Evolutionary conservation across 495 filamentous ascomycete genomes (phyloP).

Genomic region (Aspergillus conjunctus): DNA sequence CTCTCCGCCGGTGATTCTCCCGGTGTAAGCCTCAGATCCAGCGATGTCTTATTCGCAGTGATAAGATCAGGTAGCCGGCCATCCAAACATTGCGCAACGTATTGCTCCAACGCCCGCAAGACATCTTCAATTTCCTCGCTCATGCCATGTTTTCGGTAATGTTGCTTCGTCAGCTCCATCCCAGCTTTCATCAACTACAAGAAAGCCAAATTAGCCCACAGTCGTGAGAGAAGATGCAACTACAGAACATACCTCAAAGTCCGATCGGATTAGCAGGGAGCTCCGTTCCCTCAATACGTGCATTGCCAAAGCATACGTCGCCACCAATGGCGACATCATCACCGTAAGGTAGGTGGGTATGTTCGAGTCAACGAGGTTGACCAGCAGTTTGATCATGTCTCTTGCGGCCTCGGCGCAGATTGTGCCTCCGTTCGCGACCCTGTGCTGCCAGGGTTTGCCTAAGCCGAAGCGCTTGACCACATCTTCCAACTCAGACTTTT

Average conservation of each 20-base stretch:
- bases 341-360: slow-evolving; percentile 1
- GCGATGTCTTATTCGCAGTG: not conserved
- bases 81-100: slow-evolving; percentile 2
- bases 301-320: slow-evolving; percentile 5
- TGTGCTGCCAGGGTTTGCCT: slow-evolving; percentile 8
- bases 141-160: not conserved
- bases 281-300: slow-evolving; percentile 1
- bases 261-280: slow-evolving; percentile 4
- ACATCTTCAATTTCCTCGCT: not conserved
- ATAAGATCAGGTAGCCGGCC: not conserved
- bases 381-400: slow-evolving; percentile 7
- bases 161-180: slow-evolving; percentile 1
- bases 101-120: not conserved
- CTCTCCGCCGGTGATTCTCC: not conserved
- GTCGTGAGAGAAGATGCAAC: not conserved
- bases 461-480: not conserved
- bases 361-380: slow-evolving; percentile 1
- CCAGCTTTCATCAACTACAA: slow-evolving; percentile 9
- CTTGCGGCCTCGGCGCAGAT: slow-evolving; percentile 6
- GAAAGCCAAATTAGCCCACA: not conserved
- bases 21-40: not conserved
- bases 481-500: not conserved
- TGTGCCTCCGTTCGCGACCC: not conserved
- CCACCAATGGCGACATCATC: slow-evolving; percentile 1
- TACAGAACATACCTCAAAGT: slow-evolving; percentile 10